phyloP scores from a whole-genome alignment of 2,329 filamentous ascomycete species.

The Talaromyces sp. region DNA sequence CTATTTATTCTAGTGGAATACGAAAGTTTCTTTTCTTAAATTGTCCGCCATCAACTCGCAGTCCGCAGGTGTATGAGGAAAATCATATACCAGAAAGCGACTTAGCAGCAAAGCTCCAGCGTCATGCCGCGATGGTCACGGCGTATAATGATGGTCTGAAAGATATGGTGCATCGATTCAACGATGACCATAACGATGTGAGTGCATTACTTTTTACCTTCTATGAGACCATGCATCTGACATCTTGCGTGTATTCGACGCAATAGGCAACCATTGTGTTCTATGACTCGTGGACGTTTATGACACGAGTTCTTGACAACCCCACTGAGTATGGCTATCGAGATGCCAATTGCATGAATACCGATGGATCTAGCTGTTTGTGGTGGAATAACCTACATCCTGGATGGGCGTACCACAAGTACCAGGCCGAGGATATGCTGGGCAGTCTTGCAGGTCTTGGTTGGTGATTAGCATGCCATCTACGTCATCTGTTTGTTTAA shows the following conservation, averaged over 20 bases:
- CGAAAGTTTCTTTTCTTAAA: constrained; percentile 10
- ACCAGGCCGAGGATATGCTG: constrained; percentile 8
- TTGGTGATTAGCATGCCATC: background rate
- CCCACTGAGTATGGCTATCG: constrained; percentile 9
- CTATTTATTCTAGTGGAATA: constrained; percentile 5
- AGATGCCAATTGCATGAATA: constrained; percentile 9
- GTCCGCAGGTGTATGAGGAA: constrained; percentile 11
- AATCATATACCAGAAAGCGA: constrained; percentile 8
- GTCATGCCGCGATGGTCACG: constrained; percentile 6
- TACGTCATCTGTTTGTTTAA: background rate
- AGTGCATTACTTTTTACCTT: background rate
- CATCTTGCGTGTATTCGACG: background rate
- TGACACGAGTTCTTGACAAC: constrained; percentile 12
- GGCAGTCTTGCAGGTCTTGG: constrained; percentile 6
- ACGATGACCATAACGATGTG: constrained; percentile 7
- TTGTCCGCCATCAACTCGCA: constrained; percentile 10
- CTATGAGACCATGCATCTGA: background rate
- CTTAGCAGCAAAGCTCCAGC: constrained; percentile 8
- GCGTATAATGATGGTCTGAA: constrained; percentile 7
- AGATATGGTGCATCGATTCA: constrained; percentile 1
- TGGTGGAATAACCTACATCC: constrained; percentile 14
- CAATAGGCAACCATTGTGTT: constrained; percentile 6
- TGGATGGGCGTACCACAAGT: constrained; percentile 8
- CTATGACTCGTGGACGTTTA: constrained; percentile 11
- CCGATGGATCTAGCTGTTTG: constrained; percentile 10